Evolutionary conservation across 2,329 filamentous ascomycete species (phyloP).

Genomic region (Endocalyx cinctus): DNA sequence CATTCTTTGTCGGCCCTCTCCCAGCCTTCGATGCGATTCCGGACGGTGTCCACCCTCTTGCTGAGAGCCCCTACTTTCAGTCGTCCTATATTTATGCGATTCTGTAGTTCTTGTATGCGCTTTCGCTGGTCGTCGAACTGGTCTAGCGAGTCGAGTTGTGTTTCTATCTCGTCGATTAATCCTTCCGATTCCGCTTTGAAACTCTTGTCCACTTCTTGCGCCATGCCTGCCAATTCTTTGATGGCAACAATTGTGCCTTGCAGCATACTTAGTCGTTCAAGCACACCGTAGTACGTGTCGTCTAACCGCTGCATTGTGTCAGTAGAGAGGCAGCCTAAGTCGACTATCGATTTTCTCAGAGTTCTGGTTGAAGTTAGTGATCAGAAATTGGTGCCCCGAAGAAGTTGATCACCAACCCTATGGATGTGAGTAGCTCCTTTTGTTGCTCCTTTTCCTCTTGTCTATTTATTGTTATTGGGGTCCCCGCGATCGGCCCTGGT

Average conservation of each 20-base stretch:
- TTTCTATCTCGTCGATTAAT: conserved; percentile 54
- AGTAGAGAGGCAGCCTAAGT: conserved; percentile 57
- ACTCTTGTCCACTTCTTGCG: conserved; percentile 50
- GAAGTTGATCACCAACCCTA: conserved; percentile 34
- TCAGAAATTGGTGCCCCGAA: background rate
- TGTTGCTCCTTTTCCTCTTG: conserved; percentile 39
- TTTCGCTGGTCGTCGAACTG: conserved; percentile 62
- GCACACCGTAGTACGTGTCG: conserved; percentile 67
- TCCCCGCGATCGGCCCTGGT: conserved; percentile 9
- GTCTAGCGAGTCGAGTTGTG: conserved; percentile 56
- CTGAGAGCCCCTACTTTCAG: conserved; percentile 56
- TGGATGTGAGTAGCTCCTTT: conserved; percentile 33
- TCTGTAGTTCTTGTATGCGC: conserved; percentile 58
- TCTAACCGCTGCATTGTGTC: conserved; percentile 63
- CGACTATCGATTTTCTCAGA: conserved; percentile 45
- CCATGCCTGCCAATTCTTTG: conserved; percentile 61
- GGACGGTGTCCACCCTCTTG: conserved; percentile 59
- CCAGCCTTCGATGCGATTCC: conserved; percentile 61
- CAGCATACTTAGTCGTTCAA: conserved; percentile 62
- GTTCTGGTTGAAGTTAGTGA: conserved; percentile 35
- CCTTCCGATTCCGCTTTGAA: conserved; percentile 58
- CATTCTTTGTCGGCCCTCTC: conserved; percentile 63
- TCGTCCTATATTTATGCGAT: conserved; percentile 56
- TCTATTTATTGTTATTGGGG: conserved; percentile 21
- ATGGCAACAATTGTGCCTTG: conserved; percentile 61